Conservation (phyloP, 495 filamentous ascomycete genomes). For the Penicillium cinerascens region DNA sequence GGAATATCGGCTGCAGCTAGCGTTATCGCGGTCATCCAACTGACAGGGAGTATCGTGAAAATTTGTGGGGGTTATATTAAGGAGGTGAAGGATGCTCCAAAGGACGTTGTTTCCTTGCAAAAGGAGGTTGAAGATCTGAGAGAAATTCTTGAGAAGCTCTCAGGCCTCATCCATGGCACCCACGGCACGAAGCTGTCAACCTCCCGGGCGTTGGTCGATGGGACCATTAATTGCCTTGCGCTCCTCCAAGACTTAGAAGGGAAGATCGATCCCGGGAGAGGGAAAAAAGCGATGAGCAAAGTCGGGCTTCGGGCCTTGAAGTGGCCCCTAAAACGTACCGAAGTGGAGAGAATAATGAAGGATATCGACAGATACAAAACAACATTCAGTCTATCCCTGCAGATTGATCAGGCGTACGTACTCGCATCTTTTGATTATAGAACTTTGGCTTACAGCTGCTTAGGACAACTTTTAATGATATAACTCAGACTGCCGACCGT, state of each 20-base stretch:
- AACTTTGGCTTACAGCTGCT: no score
- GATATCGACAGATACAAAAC: conserved; percentile 34
- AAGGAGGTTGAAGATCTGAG: conserved; percentile 21
- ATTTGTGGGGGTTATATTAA: conserved; percentile 30
- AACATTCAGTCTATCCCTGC: conserved; percentile 32
- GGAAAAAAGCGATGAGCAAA: conserved; percentile 16
- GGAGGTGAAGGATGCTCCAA: conserved; percentile 25
- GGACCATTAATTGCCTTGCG: conserved; percentile 22
- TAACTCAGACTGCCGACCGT: neutral
- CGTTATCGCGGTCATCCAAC: conserved; percentile 28
- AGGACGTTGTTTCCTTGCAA: conserved; percentile 22
- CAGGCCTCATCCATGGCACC: conserved; percentile 13
- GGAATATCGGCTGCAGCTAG: conserved; percentile 14
- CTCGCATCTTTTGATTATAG: conserved; percentile 7
- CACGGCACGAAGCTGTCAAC: conserved; percentile 7
- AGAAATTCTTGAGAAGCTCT: conserved; percentile 19
- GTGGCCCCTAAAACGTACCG: conserved; percentile 41
- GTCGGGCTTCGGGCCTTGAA: conserved; percentile 35
- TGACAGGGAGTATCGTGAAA: conserved; percentile 25
- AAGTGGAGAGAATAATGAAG: conserved; percentile 32
- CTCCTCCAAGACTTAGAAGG: conserved; percentile 29
- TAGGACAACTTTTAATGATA: no score
- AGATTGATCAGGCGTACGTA: conserved; percentile 40
- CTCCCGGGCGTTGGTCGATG: conserved; percentile 4
- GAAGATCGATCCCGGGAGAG: conserved; percentile 25